Base-by-base conservation (phyloP, 2,329 filamentous ascomycete species). In the Raffaelea ambrosiae region DNA sequence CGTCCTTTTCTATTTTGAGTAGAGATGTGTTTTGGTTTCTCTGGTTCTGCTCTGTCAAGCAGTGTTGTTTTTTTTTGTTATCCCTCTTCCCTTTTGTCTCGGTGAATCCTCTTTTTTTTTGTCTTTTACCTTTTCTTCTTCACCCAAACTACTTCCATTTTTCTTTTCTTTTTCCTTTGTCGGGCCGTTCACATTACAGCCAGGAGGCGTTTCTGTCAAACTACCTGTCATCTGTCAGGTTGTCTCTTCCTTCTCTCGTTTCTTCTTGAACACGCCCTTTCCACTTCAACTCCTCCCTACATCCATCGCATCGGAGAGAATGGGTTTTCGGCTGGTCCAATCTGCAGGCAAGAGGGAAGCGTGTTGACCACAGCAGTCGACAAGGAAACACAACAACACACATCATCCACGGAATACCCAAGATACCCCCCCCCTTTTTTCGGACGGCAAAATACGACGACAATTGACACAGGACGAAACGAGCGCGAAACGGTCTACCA, bases 331-430 rank as follows among this genome's bases (percentile, higher is more conserved):
- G 38, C 45, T 42, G 26, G 44, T 35, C 38, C 38, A 35, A 14
- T 41, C 39, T 42, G 44, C 44, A 29, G 36, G 36, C 36, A 31
- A 46, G 23, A 42, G 39, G 21, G 44, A 21, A 19, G 19, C 23
- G 7, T 46, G 33, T 23, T 38, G 31, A 21, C 36, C 31, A 40
- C 16, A 13, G 3, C 19, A 26, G 23, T n/a, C 13, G 14, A 29
- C 40, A 19, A 31, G 23, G 23, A 26, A 13, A 11, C 20, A n/a
- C 4, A 20, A 19, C 7, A 21, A 21, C 10, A 20, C 20, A 20
- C 9, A 33, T 9, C 9, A 16, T 33, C 16, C 31, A 9, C 31
- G 16, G 31, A 33, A 33, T 33, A 9, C 16, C 31, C 9, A 33
- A 33, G 16, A 33, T 9, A 33, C 9, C 9, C 9, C 31, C 31